Conservation (phyloP, 1,284 basidiomycete genomes). For the Fomitiporia mediterranea region DNA sequence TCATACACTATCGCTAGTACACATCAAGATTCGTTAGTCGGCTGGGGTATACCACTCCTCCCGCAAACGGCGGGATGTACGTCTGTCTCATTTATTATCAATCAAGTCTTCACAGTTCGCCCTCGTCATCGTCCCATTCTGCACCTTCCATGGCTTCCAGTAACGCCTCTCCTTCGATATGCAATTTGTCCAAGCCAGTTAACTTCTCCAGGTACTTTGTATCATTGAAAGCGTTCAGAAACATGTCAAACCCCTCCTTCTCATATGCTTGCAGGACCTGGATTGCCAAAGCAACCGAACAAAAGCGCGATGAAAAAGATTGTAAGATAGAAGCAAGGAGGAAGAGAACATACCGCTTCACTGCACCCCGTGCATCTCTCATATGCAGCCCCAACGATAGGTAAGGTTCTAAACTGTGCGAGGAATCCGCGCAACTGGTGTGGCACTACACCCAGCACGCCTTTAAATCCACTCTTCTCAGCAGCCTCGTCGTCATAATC, state of each 20-base stretch:
- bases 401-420: slow-evolving; percentile 79
- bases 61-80: background rate
- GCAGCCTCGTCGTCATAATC: slow-evolving; percentile 30
- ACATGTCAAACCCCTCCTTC: slow-evolving; percentile 70
- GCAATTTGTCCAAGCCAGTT: slow-evolving; percentile 83
- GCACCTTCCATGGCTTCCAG: slow-evolving; percentile 77
- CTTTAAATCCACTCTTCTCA: slow-evolving; percentile 33
- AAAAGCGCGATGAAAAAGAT: background rate
- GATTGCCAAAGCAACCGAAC: too few relatives aligned
- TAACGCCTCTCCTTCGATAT: slow-evolving; percentile 74
- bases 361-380: slow-evolving; percentile 90
- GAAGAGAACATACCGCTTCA: slow-evolving; percentile 50
- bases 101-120: slow-evolving; percentile 3
- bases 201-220: slow-evolving; percentile 74
- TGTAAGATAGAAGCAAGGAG: background rate
- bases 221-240: slow-evolving; percentile 84
- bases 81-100: background rate
- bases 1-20: too few relatives aligned
- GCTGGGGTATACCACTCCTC: background rate
- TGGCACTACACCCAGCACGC: slow-evolving; percentile 83
- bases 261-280: slow-evolving; percentile 79
- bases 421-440: slow-evolving; percentile 93
- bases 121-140: slow-evolving; percentile 47
- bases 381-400: slow-evolving; percentile 84
- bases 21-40: background rate